A percentile compares a stretch with the other conserved stretches of the same genome.
These are phyloP conservation scores for Pestalotiopsis sp. DNA, from an alignment of 2,329 filamentous ascomycete species.

Conservation along the genomic window DNA sequence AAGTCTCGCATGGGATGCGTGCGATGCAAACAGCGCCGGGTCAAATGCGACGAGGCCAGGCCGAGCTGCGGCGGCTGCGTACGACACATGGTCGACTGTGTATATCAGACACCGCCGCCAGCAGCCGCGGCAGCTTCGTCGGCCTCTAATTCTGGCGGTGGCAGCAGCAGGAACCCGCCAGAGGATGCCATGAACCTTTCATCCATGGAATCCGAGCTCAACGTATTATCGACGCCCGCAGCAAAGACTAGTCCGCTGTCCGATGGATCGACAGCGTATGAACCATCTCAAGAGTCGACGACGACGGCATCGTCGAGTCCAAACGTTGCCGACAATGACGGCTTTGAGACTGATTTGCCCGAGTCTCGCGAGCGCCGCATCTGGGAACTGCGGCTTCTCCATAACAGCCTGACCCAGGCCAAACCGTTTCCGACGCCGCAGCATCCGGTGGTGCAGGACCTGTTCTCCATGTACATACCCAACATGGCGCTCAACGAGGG, in stretches of 20 bases:
- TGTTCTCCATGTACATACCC: slow-evolving; percentile 34
- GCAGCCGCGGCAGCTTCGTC: slow-evolving; percentile 4
- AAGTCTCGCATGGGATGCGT: slow-evolving; percentile 30
- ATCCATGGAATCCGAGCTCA: neutral
- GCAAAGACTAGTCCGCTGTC: slow-evolving; percentile 9
- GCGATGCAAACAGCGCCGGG: slow-evolving; percentile 13
- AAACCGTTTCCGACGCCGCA: slow-evolving; percentile 26
- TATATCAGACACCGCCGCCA: slow-evolving; percentile 24
- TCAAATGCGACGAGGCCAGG: slow-evolving; percentile 30
- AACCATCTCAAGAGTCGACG: neutral
- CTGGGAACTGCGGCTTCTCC: slow-evolving; percentile 36
- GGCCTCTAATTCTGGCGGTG: neutral
- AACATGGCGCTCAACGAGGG: slow-evolving; percentile 32
- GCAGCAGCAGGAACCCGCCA: slow-evolving; percentile 2
- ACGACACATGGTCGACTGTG: slow-evolving; percentile 29
- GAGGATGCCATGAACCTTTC: slow-evolving; percentile 1
- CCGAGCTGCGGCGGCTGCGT: slow-evolving; percentile 31
- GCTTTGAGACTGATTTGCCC: slow-evolving; percentile 30
- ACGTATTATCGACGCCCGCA: slow-evolving; percentile 3
- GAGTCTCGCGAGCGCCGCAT: slow-evolving; percentile 35
- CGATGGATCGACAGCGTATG: slow-evolving; percentile 14
- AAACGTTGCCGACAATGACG: slow-evolving; percentile 6
- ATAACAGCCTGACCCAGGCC: slow-evolving; percentile 34
- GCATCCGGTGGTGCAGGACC: slow-evolving; percentile 17
- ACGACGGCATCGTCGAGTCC: neutral